A percentile compares a stretch with the other conserved stretches of the same genome.
These are phyloP conservation scores for Acacia concinna DNA, from an alignment of 331 rosid species.

Conservation along the genomic window DNA sequence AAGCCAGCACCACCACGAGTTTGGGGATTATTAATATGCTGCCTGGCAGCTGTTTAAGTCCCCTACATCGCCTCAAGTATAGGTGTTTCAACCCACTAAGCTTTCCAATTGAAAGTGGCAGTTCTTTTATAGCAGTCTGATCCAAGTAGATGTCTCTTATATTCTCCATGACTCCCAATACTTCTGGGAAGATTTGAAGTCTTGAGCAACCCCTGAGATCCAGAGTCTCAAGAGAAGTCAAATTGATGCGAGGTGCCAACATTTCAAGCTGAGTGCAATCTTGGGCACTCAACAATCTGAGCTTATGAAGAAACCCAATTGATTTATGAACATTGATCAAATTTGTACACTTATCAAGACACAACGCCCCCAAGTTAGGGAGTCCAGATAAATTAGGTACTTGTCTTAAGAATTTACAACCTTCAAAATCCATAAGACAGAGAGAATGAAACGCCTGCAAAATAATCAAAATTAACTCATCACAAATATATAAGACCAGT, in stretches of 20 bases:
- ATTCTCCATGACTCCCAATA: background rate
- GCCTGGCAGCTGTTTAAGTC: background rate
- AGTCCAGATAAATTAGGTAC: background rate
- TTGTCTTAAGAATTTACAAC: background rate
- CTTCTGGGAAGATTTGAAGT: background rate
- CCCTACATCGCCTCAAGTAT: background rate
- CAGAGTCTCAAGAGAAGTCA: background rate
- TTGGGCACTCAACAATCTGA: constrained; percentile 5
- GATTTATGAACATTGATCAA: background rate
- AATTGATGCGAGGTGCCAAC: background rate
- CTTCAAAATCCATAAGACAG: background rate
- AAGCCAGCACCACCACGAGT: background rate
- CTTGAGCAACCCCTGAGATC: background rate
- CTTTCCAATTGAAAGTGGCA: background rate
- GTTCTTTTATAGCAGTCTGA: background rate
- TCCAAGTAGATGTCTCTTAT: background rate
- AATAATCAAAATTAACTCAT: no score
- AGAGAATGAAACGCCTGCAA: background rate
- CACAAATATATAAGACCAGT: no score
- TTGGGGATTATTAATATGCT: background rate
- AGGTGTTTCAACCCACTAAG: background rate
- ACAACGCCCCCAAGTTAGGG: background rate
- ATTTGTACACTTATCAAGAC: background rate
- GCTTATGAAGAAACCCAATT: background rate
- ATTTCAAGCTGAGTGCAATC: background rate